Conservation (phyloP, 305 asterid species). For the Fraxinus baroniana region DNA sequence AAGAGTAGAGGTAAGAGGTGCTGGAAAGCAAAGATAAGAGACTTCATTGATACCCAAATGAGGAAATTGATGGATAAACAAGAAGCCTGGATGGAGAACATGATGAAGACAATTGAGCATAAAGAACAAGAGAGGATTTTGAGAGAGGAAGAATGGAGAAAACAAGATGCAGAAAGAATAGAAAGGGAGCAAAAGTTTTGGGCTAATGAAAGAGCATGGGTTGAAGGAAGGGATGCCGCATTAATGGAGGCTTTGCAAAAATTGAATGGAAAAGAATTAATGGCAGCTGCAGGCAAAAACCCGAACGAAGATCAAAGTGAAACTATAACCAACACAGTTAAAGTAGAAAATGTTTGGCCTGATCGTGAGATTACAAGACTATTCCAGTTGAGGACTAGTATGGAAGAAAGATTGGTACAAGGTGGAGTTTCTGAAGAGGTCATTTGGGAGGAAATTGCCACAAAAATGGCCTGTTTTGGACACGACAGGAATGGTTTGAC, state of each 20-base stretch:
- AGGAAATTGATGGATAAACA: constrained; percentile 75
- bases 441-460: constrained; percentile 69
- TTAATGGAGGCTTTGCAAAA: constrained; percentile 64
- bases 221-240: constrained; percentile 66
- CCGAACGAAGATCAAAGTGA: background rate
- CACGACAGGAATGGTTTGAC: constrained; percentile 51
- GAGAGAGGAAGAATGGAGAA: constrained; percentile 84
- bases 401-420: constrained; percentile 37
- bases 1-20: constrained; percentile 39
- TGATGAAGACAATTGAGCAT: constrained; percentile 69
- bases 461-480: constrained; percentile 62
- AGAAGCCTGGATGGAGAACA: constrained; percentile 81
- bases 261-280: constrained; percentile 36
- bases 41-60: constrained; percentile 68
- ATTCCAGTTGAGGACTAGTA: constrained; percentile 33
- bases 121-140: constrained; percentile 68
- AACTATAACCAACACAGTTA: constrained; percentile 15
- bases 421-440: constrained; percentile 36
- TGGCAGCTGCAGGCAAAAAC: constrained; percentile 20
- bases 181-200: constrained; percentile 71
- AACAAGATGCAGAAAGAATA: constrained; percentile 58
- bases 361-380: constrained; percentile 41
- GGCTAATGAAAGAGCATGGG: constrained; percentile 81
- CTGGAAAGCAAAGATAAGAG: constrained; percentile 68
- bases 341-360: constrained; percentile 37